These are phyloP conservation scores for Sporothrix brunneoviolacea DNA, from an alignment of 2,329 filamentous ascomycete genomes.

Conservation along the genomic window DNA sequence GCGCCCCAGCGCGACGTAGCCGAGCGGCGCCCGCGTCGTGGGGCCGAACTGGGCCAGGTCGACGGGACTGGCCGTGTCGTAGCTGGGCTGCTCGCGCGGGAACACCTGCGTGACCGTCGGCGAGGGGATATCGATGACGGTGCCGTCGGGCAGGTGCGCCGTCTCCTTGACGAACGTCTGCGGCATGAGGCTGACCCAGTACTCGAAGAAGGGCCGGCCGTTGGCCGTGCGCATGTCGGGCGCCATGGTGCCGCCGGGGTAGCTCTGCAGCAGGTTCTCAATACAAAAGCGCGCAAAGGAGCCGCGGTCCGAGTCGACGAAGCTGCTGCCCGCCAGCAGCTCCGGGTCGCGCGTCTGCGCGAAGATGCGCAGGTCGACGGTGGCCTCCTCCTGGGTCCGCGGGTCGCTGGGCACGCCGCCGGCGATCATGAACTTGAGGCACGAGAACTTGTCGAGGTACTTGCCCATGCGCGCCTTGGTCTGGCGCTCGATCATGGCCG, in stretches of 20 bases:
- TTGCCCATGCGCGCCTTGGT: conserved; percentile 28
- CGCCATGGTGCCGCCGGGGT: conserved; percentile 20
- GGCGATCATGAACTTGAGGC: conserved; percentile 21
- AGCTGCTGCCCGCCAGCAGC: conserved; percentile 11
- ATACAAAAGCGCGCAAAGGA: conserved; percentile 22
- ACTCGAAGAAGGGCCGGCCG: conserved; percentile 20
- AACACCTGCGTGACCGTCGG: conserved; percentile 20
- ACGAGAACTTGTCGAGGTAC: conserved; percentile 22
- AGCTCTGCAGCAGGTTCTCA: conserved; percentile 20
- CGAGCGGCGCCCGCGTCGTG: conserved; percentile 21
- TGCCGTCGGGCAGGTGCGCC: conserved; percentile 16
- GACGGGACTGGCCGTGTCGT: conserved; percentile 15
- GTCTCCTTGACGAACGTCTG: conserved; percentile 20
- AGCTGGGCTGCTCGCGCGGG: conserved; percentile 12
- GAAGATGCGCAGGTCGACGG: conserved; percentile 29
- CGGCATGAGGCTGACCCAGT: conserved; percentile 20
- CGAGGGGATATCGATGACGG: conserved; percentile 19
- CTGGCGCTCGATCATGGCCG: conserved; percentile 29
- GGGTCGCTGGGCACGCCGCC: conserved; percentile 24
- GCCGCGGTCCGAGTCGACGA: conserved; percentile 11
- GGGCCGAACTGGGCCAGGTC: conserved; percentile 16
- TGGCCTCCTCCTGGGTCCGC: conserved; percentile 26
- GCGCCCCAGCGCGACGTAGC: conserved; percentile 28
- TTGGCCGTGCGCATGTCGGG: conserved; percentile 19
- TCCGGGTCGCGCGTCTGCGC: conserved; percentile 29